A percentile compares a stretch with the other conserved stretches of the same genome.
Conservation (phyloP, 2,329 filamentous ascomycete species). For the Penicillium sp. region DNA sequence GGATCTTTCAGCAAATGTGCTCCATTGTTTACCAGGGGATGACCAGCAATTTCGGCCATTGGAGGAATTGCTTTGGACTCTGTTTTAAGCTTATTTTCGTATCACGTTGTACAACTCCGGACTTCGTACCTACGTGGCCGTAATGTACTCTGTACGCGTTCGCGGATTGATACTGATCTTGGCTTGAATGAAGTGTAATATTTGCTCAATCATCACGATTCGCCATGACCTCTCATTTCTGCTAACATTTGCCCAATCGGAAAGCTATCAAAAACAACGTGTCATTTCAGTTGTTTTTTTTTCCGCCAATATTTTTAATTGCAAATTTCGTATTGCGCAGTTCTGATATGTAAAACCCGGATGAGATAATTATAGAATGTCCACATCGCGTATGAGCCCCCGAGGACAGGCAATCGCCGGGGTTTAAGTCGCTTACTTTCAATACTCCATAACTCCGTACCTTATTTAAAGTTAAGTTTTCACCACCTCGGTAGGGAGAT, state of each 20-base stretch:
- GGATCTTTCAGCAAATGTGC: neutral
- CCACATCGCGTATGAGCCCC: neutral
- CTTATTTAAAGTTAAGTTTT: neutral
- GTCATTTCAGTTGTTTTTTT: neutral
- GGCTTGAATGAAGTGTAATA: neutral
- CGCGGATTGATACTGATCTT: neutral
- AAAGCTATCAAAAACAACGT: neutral
- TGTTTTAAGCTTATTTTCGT: neutral
- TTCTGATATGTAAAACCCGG: neutral
- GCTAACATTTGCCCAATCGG: neutral
- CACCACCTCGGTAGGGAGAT: neutral
- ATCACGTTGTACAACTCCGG: neutral
- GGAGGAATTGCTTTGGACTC: neutral
- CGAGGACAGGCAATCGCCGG: neutral
- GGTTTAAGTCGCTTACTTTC: neutral
- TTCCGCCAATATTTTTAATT: neutral
- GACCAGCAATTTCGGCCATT: neutral
- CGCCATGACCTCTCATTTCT: neutral
- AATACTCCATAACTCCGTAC: neutral
- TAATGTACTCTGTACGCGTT: neutral
- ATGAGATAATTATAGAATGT: neutral
- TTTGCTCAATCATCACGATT: neutral
- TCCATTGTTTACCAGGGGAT: neutral
- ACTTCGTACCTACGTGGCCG: neutral
- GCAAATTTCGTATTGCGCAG: neutral